A percentile compares a stretch with the other conserved stretches of the same genome.
These are phyloP conservation scores for Zymoseptoria passerinii DNA, from an alignment of 2,329 filamentous ascomycete genomes.

Conservation along the genomic window DNA sequence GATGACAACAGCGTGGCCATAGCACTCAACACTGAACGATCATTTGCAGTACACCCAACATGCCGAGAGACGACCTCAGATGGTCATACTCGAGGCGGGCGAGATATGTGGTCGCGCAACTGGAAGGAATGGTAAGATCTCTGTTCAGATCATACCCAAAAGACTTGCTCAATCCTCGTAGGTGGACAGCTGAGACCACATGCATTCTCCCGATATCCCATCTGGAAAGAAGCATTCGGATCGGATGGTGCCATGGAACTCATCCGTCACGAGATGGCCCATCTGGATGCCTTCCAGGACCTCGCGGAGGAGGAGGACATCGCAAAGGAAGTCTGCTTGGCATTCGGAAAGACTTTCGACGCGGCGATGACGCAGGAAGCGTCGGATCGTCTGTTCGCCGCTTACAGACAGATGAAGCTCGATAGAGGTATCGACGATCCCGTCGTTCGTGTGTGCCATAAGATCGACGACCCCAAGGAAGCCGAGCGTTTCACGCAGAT, in stretches of 20 bases:
- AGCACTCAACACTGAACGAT: background rate
- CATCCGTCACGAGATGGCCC: conserved; percentile 23
- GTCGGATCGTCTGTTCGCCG: conserved; percentile 23
- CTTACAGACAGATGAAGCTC: conserved; percentile 22
- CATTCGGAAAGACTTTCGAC: conserved; percentile 29
- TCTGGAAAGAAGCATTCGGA: conserved; percentile 25
- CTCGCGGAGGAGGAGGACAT: conserved; percentile 18
- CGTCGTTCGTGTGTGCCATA: conserved; percentile 20
- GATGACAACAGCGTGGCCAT: background rate
- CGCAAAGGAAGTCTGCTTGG: conserved; percentile 24
- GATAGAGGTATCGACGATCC: conserved; percentile 26
- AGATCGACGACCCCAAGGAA: conserved; percentile 16
- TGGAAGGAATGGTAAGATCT: conserved; percentile 11
- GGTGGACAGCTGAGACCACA: conserved; percentile 22
- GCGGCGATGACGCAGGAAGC: conserved; percentile 29
- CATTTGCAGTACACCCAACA: conserved; percentile 9
- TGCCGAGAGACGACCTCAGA: conserved; percentile 6
- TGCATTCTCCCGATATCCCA: conserved; percentile 27
- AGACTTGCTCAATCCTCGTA: background rate
- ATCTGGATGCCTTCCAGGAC: conserved; percentile 19
- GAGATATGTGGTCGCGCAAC: conserved; percentile 16
- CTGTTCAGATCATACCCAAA: background rate
- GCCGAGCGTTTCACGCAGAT: conserved; percentile 28
- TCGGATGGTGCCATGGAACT: conserved; percentile 24
- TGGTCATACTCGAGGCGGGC: conserved; percentile 16